A percentile compares a stretch with the other conserved stretches of the same genome.
phyloP scores from a whole-genome alignment of 352 stramenopile genomes.

The Lagenidium sp. region DNA sequence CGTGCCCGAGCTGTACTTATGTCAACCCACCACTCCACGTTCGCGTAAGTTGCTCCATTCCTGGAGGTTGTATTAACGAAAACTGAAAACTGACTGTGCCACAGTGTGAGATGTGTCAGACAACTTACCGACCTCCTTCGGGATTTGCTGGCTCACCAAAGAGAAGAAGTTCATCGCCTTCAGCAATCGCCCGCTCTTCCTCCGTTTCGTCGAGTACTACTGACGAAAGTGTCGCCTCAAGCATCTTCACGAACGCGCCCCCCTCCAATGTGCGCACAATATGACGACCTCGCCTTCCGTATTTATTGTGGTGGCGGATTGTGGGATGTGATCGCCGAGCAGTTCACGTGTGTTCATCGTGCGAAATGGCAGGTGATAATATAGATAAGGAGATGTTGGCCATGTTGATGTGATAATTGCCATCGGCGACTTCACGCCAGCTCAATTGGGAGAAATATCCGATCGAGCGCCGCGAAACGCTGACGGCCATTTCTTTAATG shows the following conservation, averaged over 20 bases:
- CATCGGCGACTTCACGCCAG: too few relatives aligned
- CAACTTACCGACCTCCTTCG: constrained; percentile 1
- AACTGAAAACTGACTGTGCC: too few relatives aligned
- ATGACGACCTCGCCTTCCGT: neutral
- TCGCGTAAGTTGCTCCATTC: constrained; percentile 29
- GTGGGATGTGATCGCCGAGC: too few relatives aligned
- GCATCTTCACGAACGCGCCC: constrained; percentile 1
- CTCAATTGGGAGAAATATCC: too few relatives aligned
- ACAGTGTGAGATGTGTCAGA: constrained; percentile 24
- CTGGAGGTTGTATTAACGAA: too few relatives aligned
- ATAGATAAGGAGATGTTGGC: too few relatives aligned
- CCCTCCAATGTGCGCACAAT: constrained; percentile 9
- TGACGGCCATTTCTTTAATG: constrained; percentile 24
- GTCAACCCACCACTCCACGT: constrained; percentile 43
- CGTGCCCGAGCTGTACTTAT: constrained; percentile 55
- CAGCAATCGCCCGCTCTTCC: constrained; percentile 2
- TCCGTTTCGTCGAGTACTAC: constrained; percentile 1
- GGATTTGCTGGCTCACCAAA: constrained; percentile 5
- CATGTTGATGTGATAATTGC: too few relatives aligned
- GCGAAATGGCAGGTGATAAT: too few relatives aligned
- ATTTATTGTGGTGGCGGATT: too few relatives aligned
- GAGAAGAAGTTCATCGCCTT: constrained; percentile 12
- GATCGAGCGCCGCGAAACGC: too few relatives aligned
- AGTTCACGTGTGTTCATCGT: too few relatives aligned
- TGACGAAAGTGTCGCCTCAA: constrained; percentile 7